Base-by-base conservation (phyloP, 2,329 filamentous ascomycete species). In the Coniochaeta ligniaria region DNA sequence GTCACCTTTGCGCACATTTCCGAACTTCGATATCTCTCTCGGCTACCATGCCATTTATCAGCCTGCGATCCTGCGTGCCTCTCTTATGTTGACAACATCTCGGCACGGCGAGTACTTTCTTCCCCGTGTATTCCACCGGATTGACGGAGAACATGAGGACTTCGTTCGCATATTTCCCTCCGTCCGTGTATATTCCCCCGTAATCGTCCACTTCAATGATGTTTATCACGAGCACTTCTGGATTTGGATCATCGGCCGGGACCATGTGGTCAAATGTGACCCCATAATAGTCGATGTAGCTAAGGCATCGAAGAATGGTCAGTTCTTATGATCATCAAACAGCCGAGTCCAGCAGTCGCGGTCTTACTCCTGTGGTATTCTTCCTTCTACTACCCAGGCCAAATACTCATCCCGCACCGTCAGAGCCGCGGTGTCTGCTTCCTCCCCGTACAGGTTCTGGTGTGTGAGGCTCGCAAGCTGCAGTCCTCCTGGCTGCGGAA, bases 191-290 rank as follows among this genome's bases (percentile, higher is more conserved):
- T 26, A 58, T 63, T 5, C 35, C 24, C 26, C 62, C 62, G 9
- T 73, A 68, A 59, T 71, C 67, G n/a, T 78, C 74, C 33, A 75
- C 66, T 68, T 78, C 75, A 52, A 75, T 66, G 57, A 79, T 76
- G 50, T 76, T 77, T 6, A 78, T 74, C 64, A 74, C 71, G n/a
- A 78, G 62, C 1, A 76, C 73, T 61, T 78, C 74, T n/a, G 73
- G 75, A 61, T 74, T 65, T 26, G 35, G 33, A 58, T 78, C 71
- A 45, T 73, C 64, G 6, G 59, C 16, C 3, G 72, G 71, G 57
- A 77, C 73, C 33, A 72, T 66, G 60, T 77, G 69, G 63, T 78
- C 74, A 63, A 78, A 78, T 16, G 73, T 76, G 45, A 77, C 71
- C 31, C 74, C 70, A 60, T 77, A 76, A 60, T 75, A 75, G 65